Base-by-base conservation (phyloP, 805 yeast species). In the Kuraishia piskuri region DNA sequence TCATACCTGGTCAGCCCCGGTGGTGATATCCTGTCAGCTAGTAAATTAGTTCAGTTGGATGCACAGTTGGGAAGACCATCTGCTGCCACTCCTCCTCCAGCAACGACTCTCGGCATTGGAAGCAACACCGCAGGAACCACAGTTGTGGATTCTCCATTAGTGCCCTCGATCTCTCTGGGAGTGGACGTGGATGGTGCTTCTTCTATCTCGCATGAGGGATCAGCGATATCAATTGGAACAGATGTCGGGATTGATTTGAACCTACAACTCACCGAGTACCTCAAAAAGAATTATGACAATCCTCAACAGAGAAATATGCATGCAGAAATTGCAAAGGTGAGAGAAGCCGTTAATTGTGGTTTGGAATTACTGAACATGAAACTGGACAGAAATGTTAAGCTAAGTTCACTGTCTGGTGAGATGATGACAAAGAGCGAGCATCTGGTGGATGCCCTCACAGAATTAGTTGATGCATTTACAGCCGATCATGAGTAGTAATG, bases 231-330 rank as follows among this genome's bases (percentile, higher is more conserved):
- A 7, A 31, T 52, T 22, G 22, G 44, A 17, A 49, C 54, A 1
- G 40, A 49, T 17, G n/a, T 52, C 5, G 54, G 46, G 10, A 45
- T 52, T 14, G 54, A 52, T 2, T 24, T 52, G 23, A 49, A 52
- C 40, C 23, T 26, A 19, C 22, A 49, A 22, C 31, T 52, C 22
- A 46, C 46, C n/a, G 47, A 44, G 26, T 45, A 23, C 50, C 50
- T 52, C 23, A 52, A 52, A 21, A 17, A 10, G 14, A 6, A 10
- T 12, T 31, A 31, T n/a, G 14, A 31, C 40, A 31, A 31, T 31
- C 14, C 40, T 3, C 4, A 10, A 5, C 40, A 31, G 17, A 31
- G 40, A 3, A 31, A 10, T 19, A 49, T 46, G 23, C 31, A 49
- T 4, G 22, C n/a, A 17, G 37, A 17, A n/a, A 24, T 52, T 3